Percentiles rank a stretch among this genome's conserved stretches.
Evolutionary conservation across 192 early-diverging fungal genomes (phyloP).

Genomic region (Linnemannia elongata): DNA sequence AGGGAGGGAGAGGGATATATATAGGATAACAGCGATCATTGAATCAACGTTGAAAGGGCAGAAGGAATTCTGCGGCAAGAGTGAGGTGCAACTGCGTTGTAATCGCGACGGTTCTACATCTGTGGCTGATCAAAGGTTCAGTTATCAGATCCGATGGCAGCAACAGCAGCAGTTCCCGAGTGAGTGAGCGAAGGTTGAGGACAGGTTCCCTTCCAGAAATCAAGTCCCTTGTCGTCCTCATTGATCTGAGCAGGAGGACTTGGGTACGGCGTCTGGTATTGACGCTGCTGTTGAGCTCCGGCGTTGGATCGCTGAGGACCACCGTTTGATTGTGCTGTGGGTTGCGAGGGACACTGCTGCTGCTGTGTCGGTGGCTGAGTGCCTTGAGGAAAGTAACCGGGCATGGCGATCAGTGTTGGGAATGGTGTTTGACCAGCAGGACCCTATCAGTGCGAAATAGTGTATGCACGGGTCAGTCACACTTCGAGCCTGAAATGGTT

Average conservation of each 20-base stretch:
- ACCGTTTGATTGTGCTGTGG: background rate
- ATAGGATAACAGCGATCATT: background rate
- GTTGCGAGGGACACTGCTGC: background rate
- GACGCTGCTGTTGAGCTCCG: background rate
- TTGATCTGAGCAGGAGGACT: background rate
- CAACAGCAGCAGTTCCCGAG: background rate
- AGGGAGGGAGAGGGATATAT: background rate
- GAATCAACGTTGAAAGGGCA: background rate
- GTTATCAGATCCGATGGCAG: background rate
- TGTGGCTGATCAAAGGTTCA: background rate
- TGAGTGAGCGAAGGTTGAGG: background rate
- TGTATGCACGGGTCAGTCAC: background rate
- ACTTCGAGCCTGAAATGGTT: background rate
- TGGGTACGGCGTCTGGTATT: background rate
- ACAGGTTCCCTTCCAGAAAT: background rate
- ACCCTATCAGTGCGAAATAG: conserved; percentile 10
- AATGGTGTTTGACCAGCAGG: conserved; percentile 54
- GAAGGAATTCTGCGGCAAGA: background rate
- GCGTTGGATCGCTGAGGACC: background rate
- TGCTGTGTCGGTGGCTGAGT: background rate
- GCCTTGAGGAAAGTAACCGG: conserved; percentile 37
- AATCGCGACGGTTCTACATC: no score
- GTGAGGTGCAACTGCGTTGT: background rate
- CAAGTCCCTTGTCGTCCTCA: background rate
- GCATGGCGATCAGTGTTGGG: conserved; percentile 38